phyloP scores from a whole-genome alignment of 495 filamentous ascomycete genomes.

The Elasticomyces elasticus region DNA sequence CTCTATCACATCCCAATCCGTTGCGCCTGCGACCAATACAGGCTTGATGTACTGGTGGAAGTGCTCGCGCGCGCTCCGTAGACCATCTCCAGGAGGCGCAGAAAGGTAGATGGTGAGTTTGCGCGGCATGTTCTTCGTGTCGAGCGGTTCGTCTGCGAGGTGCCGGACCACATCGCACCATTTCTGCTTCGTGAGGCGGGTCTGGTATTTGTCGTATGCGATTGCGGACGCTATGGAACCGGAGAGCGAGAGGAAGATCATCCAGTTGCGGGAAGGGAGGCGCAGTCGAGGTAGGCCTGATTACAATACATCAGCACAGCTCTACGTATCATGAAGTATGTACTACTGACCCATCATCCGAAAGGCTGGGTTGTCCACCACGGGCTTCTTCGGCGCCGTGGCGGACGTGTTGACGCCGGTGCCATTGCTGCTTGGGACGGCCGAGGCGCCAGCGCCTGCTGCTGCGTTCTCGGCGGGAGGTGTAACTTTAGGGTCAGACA shows the following conservation, averaged over 20 bases:
- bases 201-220: slow-evolving; percentile 84
- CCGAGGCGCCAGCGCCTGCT: background rate
- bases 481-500: slow-evolving; percentile 1
- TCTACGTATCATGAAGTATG: too few relatives aligned
- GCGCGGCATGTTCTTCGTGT: slow-evolving; percentile 61
- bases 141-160: slow-evolving; percentile 65
- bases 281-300: slow-evolving; percentile 66
- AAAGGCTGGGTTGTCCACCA: slow-evolving; percentile 20
- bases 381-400: slow-evolving; percentile 7
- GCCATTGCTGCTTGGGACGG: background rate
- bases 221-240: slow-evolving; percentile 66
- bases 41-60: slow-evolving; percentile 95
- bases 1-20: slow-evolving; percentile 94
- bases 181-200: slow-evolving; percentile 67
- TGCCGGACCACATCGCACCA: slow-evolving; percentile 86
- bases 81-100: slow-evolving; percentile 73
- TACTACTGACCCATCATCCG: slow-evolving; percentile 21
- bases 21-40: slow-evolving; percentile 72
- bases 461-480: background rate
- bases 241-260: slow-evolving; percentile 79
- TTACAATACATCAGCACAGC: too few relatives aligned
- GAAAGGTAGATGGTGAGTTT: slow-evolving; percentile 80
- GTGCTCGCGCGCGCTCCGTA: slow-evolving; percentile 75
- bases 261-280: slow-evolving; percentile 94
- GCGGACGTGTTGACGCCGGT: background rate